Evolutionary conservation across 2,329 filamentous ascomycete genomes (phyloP).

Genomic region (Tolypocladium tropicale): DNA sequence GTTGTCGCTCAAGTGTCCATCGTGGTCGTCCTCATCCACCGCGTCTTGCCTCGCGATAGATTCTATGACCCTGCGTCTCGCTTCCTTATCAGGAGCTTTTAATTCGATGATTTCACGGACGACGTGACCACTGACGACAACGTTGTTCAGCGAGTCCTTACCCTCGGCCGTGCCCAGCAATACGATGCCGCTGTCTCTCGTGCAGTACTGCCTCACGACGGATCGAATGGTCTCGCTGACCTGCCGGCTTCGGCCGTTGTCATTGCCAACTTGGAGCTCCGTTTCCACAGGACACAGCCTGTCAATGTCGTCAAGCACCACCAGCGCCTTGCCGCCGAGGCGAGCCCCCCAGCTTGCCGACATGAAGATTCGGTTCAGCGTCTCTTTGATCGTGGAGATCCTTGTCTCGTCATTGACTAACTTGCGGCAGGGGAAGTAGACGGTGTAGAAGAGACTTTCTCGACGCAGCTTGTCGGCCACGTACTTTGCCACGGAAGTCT

Average conservation of each 20-base stretch:
- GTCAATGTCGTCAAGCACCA: constrained; percentile 88
- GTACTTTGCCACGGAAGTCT: constrained; percentile 69
- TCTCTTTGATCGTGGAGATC: constrained; percentile 85
- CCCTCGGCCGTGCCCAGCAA: constrained; percentile 83
- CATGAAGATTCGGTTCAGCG: constrained; percentile 73
- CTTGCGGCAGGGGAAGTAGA: constrained; percentile 79
- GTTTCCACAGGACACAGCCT: constrained; percentile 89
- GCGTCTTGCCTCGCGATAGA: constrained; percentile 55
- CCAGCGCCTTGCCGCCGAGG: constrained; percentile 70
- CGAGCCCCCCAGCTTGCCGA: constrained; percentile 84
- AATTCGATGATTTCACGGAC: constrained; percentile 84
- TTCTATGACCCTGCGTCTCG: constrained; percentile 72
- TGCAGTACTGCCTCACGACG: constrained; percentile 76
- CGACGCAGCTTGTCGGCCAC: constrained; percentile 64
- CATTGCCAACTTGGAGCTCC: constrained; percentile 84
- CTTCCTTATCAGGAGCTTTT: constrained; percentile 88
- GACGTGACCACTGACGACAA: constrained; percentile 83
- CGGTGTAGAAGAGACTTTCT: constrained; percentile 68
- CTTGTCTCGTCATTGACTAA: constrained; percentile 86
- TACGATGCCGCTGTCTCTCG: constrained; percentile 68
- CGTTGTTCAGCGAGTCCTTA: constrained; percentile 85
- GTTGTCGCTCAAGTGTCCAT: constrained; percentile 27
- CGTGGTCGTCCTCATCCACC: constrained; percentile 23
- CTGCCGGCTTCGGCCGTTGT: constrained; percentile 86
- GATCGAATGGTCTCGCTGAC: constrained; percentile 82